Conservation (phyloP, 768 basidiomycete species). For the Brasilioporus rufonigricans region DNA sequence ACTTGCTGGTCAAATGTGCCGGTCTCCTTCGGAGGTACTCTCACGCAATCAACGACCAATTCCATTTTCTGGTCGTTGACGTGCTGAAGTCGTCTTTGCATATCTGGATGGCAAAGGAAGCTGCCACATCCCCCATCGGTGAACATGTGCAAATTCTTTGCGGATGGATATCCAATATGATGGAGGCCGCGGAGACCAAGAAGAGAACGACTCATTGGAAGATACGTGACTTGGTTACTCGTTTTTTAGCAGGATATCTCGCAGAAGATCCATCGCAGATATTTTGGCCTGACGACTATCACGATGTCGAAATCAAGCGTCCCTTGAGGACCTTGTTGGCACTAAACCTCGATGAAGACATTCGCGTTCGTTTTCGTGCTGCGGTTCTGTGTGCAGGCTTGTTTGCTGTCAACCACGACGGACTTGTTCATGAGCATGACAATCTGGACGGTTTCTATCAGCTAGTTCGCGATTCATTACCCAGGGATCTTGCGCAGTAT, state of each 20-base stretch:
- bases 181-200: constrained; percentile 35
- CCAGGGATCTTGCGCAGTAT: constrained; percentile 48
- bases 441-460: constrained; percentile 41
- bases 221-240: constrained; percentile 59
- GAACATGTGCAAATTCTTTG: constrained; percentile 49
- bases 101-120: constrained; percentile 48
- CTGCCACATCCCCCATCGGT: constrained; percentile 35
- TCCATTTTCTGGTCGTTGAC: constrained; percentile 54
- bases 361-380: constrained; percentile 79
- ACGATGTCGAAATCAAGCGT: constrained; percentile 30
- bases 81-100: constrained; percentile 64
- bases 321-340: constrained; percentile 50
- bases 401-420: constrained; percentile 41
- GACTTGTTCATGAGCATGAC: constrained; percentile 29
- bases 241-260: constrained; percentile 68
- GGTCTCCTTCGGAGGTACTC: constrained; percentile 52
- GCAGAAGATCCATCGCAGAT: constrained; percentile 50
- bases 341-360: constrained; percentile 68
- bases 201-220: constrained; percentile 59
- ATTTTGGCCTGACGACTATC: constrained; percentile 41
- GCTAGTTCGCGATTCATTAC: constrained; percentile 44
- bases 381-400: constrained; percentile 58
- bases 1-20: constrained; percentile 53
- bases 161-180: constrained; percentile 49
- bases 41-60: constrained; percentile 49